Evolutionary conservation across 768 basidiomycete species (phyloP), one percentile per base, ranked within the genome.

Genomic region (Botryobasidium botryosum): DNA sequence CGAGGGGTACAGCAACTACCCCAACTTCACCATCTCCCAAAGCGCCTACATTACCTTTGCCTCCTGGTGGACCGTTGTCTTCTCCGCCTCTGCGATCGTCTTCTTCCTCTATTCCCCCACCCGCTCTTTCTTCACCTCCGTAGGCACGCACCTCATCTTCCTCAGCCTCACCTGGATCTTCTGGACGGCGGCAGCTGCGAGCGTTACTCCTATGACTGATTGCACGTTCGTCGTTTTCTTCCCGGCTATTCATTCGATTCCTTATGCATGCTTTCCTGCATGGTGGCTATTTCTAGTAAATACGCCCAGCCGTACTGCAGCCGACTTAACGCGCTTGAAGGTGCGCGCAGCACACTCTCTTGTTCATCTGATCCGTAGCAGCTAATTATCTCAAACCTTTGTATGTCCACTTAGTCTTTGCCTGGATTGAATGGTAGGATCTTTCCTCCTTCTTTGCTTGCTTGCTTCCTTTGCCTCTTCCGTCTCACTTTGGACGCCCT

Each of bases 181-280:
- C 48, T 87, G 83, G 83, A 66, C 72, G 2, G 74, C 81, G 0
- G 80, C 69, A 2, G 79, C 80, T 1, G 76, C 79, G 1, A 68
- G 77, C 2, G 68, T 85, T 36, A 84, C 83, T 1, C 61, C 70
- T 17, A 76, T 10, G 83, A 83, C 12, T 72, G 77, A 81, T 55
- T 86, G 82, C 74, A 55, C 51, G 75, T 74, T 55, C 44, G 71
- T n/a, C n/a, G n/a, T n/a, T n/a, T n/a, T 48, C 29, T n/a, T 45
- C 23, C n/a, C n/a, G n/a, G n/a, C n/a, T n/a, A n/a, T 31, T 29
- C 36, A 24, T 15, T 27, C 26, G 6, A 23, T 21, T 28, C 23
- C 18, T 15, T 27, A 10, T 18, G 12, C 32, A n/a, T 12, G 40
- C 63, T n/a, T n/a, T n/a, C n/a, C n/a, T n/a, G n/a, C n/a, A n/a